Percentiles rank a stretch among this genome's conserved stretches.
Evolutionary conservation across 2,329 filamentous ascomycete genomes (phyloP).

Genomic region (Fusarium acutatum): DNA sequence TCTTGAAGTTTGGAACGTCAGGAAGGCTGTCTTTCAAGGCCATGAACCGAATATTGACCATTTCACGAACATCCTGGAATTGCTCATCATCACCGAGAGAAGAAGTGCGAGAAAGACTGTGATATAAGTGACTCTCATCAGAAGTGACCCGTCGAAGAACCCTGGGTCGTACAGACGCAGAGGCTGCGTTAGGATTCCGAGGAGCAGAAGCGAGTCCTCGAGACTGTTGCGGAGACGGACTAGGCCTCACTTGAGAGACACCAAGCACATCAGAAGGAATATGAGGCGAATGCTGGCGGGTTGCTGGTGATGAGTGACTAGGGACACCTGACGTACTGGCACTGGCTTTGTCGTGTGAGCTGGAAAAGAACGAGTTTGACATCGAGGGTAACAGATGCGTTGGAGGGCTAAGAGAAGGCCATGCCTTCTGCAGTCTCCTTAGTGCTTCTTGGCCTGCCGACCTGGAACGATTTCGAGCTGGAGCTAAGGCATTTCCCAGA

Average conservation of each 20-base stretch:
- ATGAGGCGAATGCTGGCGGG: not conserved
- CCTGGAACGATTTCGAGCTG: conserved; percentile 58
- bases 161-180: conserved; percentile 35
- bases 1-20: conserved; percentile 79
- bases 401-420: conserved; percentile 59
- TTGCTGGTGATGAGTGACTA: conserved; percentile 5
- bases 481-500: conserved; percentile 58
- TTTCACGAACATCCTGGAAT: conserved; percentile 82
- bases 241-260: conserved; percentile 15
- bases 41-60: conserved; percentile 89
- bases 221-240: conserved; percentile 16
- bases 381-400: conserved; percentile 52
- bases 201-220: conserved; percentile 1
- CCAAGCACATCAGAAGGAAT: not conserved
- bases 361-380: conserved; percentile 51
- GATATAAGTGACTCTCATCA: conserved; percentile 81
- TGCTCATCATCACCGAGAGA: conserved; percentile 85
- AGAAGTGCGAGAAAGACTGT: conserved; percentile 79
- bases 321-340: not conserved
- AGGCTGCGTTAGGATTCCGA: not conserved
- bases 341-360: conserved; percentile 44
- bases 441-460: conserved; percentile 67
- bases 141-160: conserved; percentile 48
- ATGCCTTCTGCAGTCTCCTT: conserved; percentile 63
- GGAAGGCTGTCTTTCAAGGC: conserved; percentile 89